Base-by-base conservation (phyloP, 495 filamentous ascomycete species). In the Penicillium bialowiezense region DNA sequence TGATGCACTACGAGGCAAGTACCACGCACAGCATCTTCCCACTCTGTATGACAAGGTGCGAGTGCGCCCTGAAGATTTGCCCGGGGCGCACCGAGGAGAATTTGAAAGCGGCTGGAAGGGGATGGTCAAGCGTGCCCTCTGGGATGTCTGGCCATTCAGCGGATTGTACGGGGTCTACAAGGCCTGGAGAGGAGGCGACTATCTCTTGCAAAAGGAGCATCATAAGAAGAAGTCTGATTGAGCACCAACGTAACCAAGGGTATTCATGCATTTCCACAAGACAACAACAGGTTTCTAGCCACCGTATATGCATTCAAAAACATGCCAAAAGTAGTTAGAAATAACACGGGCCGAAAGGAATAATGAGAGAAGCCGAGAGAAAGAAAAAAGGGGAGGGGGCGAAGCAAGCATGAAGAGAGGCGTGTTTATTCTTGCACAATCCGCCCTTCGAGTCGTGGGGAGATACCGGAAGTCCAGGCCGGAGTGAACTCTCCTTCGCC, bases 391-490 rank as follows among this genome's bases (percentile, higher is more conserved):
- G 13, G 20, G n/a, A 18, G 8, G 9, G 19, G 21, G 3, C 6
- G 23, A 38, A 29, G 37, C 9, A 37, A 18, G 13, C 19, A 20
- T 18, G 9, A 19, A 19, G 17, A 15, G 13, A 18, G n/a, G 21
- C 28, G n/a, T n/a, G n/a, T 18, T 32, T 32, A 53, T 36, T 73
- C 65, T 46, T 72, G 53, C 6, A 78, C 53, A 44, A 95, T 92
- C 14, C 90, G 78, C 20, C 88, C 90, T 66, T 95, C 90, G 1
- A 93, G 47, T 42, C 71, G 78, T 17, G 90, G 90, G 18, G 82
- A 78, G 51, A 95, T 88, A 0, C 85, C 84, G 43, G 74, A 82
- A 3, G 91, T 92, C 90, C 90, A 95, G 37, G 82, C 70, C 8
- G 86, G 85, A 20, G 78, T 75, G 50, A 84, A 76, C 7, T 69